phyloP scores from a whole-genome alignment of 2,329 filamentous ascomycete species.

The Aspergillus puulaauensis region DNA sequence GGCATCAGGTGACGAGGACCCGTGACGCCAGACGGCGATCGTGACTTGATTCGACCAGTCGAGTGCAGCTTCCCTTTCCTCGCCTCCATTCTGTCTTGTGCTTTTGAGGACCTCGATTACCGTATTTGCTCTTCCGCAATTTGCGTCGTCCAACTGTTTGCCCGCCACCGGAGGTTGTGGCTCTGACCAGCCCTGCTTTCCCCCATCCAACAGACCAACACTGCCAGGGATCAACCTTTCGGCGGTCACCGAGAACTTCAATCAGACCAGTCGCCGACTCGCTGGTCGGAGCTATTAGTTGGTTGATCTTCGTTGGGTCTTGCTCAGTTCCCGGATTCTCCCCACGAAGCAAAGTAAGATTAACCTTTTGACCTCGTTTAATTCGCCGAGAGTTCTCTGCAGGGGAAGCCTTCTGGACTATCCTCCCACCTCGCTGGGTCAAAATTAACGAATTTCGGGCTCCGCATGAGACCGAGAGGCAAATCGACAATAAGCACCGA shows the following conservation, averaged over 20 bases:
- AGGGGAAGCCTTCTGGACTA: slow-evolving; percentile 10
- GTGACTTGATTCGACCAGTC: slow-evolving; percentile 5
- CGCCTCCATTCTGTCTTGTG: not conserved
- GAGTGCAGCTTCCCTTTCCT: not conserved
- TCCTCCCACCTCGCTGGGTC: slow-evolving; percentile 1
- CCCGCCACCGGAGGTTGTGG: not conserved
- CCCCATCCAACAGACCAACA: no score
- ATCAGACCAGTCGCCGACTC: no score
- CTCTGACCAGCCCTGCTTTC: not conserved
- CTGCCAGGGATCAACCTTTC: not conserved
- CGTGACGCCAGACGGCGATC: slow-evolving; percentile 12
- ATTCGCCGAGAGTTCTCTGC: slow-evolving; percentile 12
- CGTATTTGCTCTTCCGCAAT: not conserved
- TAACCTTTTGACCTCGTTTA: slow-evolving; percentile 6
- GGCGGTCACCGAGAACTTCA: not conserved
- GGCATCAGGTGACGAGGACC: slow-evolving; percentile 15
- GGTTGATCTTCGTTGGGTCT: no score
- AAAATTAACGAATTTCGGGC: not conserved
- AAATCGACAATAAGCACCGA: not conserved
- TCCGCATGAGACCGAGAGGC: not conserved
- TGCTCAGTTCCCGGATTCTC: no score
- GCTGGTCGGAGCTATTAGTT: not conserved
- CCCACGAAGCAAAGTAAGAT: not conserved
- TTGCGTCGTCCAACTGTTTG: not conserved
- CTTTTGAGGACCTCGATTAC: not conserved